A percentile compares a stretch with the other conserved stretches of the same genome.
phyloP scores from a whole-genome alignment of 2,329 filamentous ascomycete species.

The Dactylellina haptotyla region DNA sequence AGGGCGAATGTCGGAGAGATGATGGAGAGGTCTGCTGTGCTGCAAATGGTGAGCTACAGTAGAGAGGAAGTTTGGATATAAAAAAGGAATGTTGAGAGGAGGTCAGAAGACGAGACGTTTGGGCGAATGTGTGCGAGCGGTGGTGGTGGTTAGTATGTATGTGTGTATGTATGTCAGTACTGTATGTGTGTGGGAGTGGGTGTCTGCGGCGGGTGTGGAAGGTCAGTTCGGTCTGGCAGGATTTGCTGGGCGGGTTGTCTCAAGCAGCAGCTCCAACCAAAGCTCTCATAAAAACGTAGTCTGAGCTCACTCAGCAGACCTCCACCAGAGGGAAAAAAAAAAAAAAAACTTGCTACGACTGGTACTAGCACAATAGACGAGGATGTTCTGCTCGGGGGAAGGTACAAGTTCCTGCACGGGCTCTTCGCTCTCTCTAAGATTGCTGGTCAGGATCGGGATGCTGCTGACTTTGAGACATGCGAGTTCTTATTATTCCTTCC shows the following conservation, averaged over 20 bases:
- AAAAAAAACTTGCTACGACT: too few relatives aligned
- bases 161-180: neutral
- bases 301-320: too few relatives aligned
- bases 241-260: neutral
- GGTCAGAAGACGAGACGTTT: slow-evolving; percentile 21
- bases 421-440: too few relatives aligned
- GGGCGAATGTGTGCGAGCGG: slow-evolving; percentile 1
- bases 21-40: slow-evolving; percentile 1
- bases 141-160: neutral
- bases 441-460: too few relatives aligned
- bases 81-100: slow-evolving; percentile 4
- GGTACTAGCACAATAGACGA: too few relatives aligned
- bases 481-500: too few relatives aligned
- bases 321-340: too few relatives aligned
- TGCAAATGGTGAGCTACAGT: slow-evolving; percentile 6
- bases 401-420: too few relatives aligned
- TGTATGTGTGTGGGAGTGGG: neutral
- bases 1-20: slow-evolving; percentile 15
- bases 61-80: neutral
- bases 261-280: neutral
- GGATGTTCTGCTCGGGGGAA: too few relatives aligned
- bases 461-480: too few relatives aligned
- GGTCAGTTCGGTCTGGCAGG: neutral
- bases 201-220: neutral
- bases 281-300: neutral